phyloP scores from a whole-genome alignment of 441 rosid species.

The Flueggea neowawraea region DNA sequence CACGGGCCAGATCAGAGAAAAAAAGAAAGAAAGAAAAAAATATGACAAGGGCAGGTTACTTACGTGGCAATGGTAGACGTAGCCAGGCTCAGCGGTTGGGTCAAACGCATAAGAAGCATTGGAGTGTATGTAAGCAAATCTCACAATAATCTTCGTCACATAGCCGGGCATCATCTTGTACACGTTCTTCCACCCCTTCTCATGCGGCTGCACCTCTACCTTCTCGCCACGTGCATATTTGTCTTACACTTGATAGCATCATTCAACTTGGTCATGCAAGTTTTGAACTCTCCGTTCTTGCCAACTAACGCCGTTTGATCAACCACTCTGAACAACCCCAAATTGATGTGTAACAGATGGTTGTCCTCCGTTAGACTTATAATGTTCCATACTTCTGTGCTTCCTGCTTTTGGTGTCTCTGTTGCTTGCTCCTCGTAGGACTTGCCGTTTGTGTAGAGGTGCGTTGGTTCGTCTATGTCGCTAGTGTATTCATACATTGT shows the following conservation, averaged over 20 bases:
- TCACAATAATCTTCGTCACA: conserved; percentile 60
- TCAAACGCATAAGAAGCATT: conserved; percentile 69
- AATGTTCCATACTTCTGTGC: conserved; percentile 79
- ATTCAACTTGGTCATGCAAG: conserved; percentile 61
- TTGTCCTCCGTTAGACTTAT: conserved; percentile 88
- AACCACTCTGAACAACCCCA: conserved; percentile 66
- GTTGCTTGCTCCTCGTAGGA: conserved; percentile 60
- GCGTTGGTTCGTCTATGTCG: conserved; percentile 62
- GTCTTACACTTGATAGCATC: conserved; percentile 58
- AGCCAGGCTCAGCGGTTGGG: conserved; percentile 75
- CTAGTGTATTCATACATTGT: conserved; percentile 79
- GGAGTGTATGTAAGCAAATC: conserved; percentile 66
- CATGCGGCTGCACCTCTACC: conserved; percentile 43
- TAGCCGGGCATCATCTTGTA: conserved; percentile 74
- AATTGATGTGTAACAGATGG: conserved; percentile 87
- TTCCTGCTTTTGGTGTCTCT: conserved; percentile 70
- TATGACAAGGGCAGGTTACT: conserved; percentile 16
- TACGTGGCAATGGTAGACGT: conserved; percentile 96
- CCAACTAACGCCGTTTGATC: conserved; percentile 56
- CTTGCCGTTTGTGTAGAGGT: conserved; percentile 69
- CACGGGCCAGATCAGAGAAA: too few species aligned
- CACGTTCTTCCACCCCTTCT: conserved; percentile 96
- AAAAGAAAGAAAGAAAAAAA: neutral
- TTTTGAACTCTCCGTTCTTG: conserved; percentile 43
- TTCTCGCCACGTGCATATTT: conserved; percentile 55